Percentiles rank a stretch among this genome's conserved stretches.
These are phyloP conservation scores for Trichosanthes cucumerina DNA, from an alignment of 306 rosid species.

Conservation along the genomic window DNA sequence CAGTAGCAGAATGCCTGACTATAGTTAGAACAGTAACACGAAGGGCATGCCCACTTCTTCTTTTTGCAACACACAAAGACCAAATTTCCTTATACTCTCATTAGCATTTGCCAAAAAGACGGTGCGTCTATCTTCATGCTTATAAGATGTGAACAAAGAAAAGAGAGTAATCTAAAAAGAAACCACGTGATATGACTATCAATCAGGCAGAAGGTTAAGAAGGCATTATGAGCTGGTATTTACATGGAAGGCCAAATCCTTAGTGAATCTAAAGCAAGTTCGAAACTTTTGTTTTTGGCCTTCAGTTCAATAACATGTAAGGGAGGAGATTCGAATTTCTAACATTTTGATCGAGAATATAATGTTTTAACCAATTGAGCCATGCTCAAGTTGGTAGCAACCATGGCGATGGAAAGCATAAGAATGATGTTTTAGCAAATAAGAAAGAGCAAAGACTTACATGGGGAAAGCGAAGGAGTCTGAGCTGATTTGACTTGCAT, in stretches of 20 bases:
- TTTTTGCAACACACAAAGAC: conserved; percentile 42
- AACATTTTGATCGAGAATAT: background rate
- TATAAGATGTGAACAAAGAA: background rate
- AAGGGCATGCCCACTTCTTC: conserved; percentile 26
- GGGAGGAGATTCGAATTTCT: no score
- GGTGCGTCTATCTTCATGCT: background rate
- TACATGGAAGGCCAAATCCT: background rate
- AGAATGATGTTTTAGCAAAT: background rate
- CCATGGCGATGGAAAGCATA: background rate
- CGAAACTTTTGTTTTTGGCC: background rate
- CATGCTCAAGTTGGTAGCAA: background rate
- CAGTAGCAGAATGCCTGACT: conserved; percentile 27
- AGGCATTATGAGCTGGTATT: background rate
- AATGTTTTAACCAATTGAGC: background rate
- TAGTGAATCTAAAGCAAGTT: background rate
- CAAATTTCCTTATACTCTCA: conserved; percentile 22
- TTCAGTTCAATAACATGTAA: background rate
- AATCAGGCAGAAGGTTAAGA: background rate
- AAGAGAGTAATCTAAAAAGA: background rate
- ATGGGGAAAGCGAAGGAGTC: conserved; percentile 40
- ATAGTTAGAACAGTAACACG: conserved; percentile 30
- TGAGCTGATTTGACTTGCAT: conserved; percentile 20
- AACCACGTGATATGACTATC: background rate
- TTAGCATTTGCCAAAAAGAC: background rate
- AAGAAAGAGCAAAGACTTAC: conserved; percentile 34